phyloP scores from a whole-genome alignment of 495 filamentous ascomycete genomes.

The Penicillium subrubescens region DNA sequence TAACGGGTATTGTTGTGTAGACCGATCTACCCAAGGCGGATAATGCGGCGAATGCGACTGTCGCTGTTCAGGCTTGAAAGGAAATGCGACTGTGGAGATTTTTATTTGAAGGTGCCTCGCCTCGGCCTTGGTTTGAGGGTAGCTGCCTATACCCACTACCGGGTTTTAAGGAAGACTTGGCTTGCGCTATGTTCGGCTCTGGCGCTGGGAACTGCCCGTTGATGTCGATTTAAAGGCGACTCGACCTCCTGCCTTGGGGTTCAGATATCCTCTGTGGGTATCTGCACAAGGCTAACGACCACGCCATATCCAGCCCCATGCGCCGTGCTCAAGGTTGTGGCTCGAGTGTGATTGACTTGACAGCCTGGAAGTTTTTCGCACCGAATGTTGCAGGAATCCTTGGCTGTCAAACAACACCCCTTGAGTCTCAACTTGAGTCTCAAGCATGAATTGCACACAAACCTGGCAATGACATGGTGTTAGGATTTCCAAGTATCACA shows the following conservation, averaged over 20 bases:
- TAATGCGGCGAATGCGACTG: constrained; percentile 31
- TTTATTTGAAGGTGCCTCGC: background rate
- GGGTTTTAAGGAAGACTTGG: background rate
- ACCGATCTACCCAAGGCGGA: constrained; percentile 49
- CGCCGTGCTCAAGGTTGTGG: background rate
- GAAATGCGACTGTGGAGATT: background rate
- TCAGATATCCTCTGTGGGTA: background rate
- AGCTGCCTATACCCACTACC: too few relatives aligned
- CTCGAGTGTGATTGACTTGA: background rate
- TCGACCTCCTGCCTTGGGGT: background rate
- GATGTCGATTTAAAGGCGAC: background rate
- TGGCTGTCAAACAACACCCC: background rate
- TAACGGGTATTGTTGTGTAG: constrained; percentile 27
- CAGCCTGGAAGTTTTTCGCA: background rate
- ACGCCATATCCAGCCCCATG: background rate
- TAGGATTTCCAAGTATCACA: background rate
- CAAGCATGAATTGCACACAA: too few relatives aligned
- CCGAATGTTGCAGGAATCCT: background rate
- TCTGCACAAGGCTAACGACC: background rate
- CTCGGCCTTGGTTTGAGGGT: background rate
- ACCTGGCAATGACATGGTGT: too few relatives aligned
- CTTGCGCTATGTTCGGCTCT: background rate
- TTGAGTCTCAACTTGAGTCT: background rate
- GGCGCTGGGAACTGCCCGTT: background rate
- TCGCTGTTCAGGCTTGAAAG: constrained; percentile 43